Conservation (phyloP, 2,329 filamentous ascomycete genomes). For the Trichoderma cornu-damae region DNA sequence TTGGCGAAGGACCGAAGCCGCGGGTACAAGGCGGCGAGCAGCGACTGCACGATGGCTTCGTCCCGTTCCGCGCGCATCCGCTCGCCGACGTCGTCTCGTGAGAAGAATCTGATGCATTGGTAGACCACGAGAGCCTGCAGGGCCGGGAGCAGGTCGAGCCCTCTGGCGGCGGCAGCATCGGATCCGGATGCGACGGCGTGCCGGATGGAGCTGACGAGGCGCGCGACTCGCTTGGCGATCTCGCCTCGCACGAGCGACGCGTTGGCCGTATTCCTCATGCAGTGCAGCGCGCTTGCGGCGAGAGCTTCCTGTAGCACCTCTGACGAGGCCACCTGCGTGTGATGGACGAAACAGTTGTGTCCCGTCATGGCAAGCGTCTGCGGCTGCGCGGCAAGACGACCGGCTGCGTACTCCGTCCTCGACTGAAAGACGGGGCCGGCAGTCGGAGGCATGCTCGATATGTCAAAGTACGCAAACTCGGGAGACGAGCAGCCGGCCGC, state of each 20-base stretch:
- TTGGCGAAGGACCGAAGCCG: constrained; percentile 2
- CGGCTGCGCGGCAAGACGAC: constrained; percentile 4
- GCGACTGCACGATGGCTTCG: neutral
- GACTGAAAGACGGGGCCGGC: constrained; percentile 1
- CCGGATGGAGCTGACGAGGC: constrained; percentile 1
- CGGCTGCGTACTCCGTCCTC: neutral
- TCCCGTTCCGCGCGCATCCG: constrained; percentile 6
- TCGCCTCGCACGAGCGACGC: constrained; percentile 8
- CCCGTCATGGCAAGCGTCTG: constrained; percentile 12
- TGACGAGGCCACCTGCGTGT: constrained; percentile 5
- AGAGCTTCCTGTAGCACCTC: constrained; percentile 14
- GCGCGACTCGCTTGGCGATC: constrained; percentile 5
- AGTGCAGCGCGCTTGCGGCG: constrained; percentile 11
- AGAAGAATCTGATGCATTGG: constrained; percentile 13
- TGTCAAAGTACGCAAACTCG: constrained; percentile 12
- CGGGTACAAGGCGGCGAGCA: neutral
- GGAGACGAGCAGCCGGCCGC: neutral
- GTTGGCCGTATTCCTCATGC: constrained; percentile 14
- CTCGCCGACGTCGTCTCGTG: neutral
- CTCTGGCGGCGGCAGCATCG: neutral
- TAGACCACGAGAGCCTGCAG: constrained; percentile 10
- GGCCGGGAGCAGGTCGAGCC: neutral
- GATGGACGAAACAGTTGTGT: constrained; percentile 12
- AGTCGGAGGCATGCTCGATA: neutral
- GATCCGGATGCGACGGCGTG: neutral